These are phyloP conservation scores for Phyllachora maydis DNA, from an alignment of 2,329 filamentous ascomycete genomes.

Conservation along the genomic window DNA sequence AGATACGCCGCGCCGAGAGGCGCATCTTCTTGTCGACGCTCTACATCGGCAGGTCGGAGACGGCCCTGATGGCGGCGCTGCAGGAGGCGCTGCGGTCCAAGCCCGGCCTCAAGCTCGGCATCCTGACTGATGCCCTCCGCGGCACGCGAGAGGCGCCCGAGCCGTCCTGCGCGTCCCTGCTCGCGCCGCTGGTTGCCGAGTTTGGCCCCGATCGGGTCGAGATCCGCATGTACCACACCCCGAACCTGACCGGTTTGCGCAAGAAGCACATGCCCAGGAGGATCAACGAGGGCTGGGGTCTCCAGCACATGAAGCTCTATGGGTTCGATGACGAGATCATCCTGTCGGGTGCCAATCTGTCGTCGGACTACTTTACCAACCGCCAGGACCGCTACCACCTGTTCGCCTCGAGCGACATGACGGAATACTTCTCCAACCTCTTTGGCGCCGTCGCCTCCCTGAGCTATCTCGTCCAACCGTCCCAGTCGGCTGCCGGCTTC, in stretches of 20 bases:
- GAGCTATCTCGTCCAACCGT: slow-evolving; percentile 60
- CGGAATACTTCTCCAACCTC: slow-evolving; percentile 63
- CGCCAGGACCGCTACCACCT: slow-evolving; percentile 88
- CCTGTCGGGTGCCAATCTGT: slow-evolving; percentile 83
- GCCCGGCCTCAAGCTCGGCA: slow-evolving; percentile 59
- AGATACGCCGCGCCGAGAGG: slow-evolving; percentile 59
- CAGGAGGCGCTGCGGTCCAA: slow-evolving; percentile 55
- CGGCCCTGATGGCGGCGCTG: slow-evolving; percentile 70
- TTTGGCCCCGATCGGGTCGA: slow-evolving; percentile 75
- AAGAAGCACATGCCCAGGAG: slow-evolving; percentile 72
- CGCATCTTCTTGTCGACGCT: slow-evolving; percentile 88
- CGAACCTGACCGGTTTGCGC: slow-evolving; percentile 71
- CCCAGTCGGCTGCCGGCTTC: slow-evolving; percentile 32
- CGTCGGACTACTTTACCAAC: slow-evolving; percentile 88
- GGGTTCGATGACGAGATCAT: slow-evolving; percentile 91
- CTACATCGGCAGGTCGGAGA: slow-evolving; percentile 87
- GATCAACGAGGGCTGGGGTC: slow-evolving; percentile 94
- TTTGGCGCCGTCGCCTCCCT: slow-evolving; percentile 60
- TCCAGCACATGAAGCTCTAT: slow-evolving; percentile 99
- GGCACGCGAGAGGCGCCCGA: slow-evolving; percentile 80
- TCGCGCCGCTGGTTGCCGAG: slow-evolving; percentile 64
- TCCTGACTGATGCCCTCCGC: slow-evolving; percentile 77
- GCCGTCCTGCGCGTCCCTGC: slow-evolving; percentile 70
- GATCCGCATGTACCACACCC: slow-evolving; percentile 94
- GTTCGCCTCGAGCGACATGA: slow-evolving; percentile 59